phyloP scores from a whole-genome alignment of 83 land plant species.

The Isoetes engelmannii region DNA sequence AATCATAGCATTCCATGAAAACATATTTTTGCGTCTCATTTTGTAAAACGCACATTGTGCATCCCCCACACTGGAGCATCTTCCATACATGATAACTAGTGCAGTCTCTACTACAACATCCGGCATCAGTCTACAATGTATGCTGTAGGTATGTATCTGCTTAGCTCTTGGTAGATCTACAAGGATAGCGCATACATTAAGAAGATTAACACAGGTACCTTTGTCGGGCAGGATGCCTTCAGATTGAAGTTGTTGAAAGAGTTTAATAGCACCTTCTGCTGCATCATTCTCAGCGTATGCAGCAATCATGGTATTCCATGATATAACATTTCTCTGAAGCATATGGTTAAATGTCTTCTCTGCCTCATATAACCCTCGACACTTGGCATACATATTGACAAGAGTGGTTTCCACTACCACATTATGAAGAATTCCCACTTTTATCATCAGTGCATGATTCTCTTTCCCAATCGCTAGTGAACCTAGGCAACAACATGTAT shows the following conservation, averaged over 20 bases:
- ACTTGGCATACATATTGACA: background rate
- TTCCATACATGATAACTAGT: no score
- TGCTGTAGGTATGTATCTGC: no score
- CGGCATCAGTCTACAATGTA: no score
- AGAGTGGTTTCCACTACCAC: background rate
- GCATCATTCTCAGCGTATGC: conserved; percentile 1
- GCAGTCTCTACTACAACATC: no score
- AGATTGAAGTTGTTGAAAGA: background rate
- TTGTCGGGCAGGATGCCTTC: background rate
- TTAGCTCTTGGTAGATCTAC: no score
- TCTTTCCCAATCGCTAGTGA: background rate
- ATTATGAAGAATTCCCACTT: background rate
- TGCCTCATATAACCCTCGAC: background rate
- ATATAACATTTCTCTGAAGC: background rate
- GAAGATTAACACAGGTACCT: background rate
- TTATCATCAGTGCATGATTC: background rate
- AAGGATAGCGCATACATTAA: no score
- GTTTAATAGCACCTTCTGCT: background rate
- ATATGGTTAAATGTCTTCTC: background rate
- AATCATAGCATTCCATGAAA: no score
- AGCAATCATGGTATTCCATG: background rate
- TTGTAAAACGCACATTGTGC: no score
- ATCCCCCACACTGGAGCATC: no score
- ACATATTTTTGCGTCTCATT: no score
- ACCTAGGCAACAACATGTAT: background rate